Evolutionary conservation across 371 early-diverging fungal genomes (phyloP).

Genomic region (Mucor ambiguus): DNA sequence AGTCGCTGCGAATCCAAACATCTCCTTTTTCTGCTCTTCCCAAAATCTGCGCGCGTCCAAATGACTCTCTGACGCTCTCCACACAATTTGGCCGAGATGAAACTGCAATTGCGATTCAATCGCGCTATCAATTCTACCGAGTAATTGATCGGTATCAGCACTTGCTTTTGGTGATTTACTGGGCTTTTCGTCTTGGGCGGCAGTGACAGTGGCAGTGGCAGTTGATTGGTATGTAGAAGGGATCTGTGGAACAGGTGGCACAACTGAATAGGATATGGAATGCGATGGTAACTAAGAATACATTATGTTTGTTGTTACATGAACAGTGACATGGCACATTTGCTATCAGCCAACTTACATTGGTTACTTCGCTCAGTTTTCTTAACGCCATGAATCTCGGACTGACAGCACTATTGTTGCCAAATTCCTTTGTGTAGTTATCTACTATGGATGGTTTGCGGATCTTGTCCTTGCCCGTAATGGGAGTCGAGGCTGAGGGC

Average conservation of each 20-base stretch:
- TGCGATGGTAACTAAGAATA: conserved; percentile 18
- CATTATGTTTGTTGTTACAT: neutral
- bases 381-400: conserved; percentile 49
- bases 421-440: conserved; percentile 15
- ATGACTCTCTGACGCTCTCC: conserved; percentile 39
- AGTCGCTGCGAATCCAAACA: conserved; percentile 29
- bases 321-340: neutral
- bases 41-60: conserved; percentile 32
- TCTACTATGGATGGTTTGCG: conserved; percentile 14
- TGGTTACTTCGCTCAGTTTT: conserved; percentile 40
- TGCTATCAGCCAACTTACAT: conserved; percentile 19
- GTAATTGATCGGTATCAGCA: neutral
- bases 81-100: conserved; percentile 36
- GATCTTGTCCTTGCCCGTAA: conserved; percentile 3
- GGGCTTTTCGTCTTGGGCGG: neutral
- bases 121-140: conserved; percentile 28
- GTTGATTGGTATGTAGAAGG: conserved; percentile 1
- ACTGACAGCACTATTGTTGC: conserved; percentile 44
- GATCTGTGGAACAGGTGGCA: conserved; percentile 25
- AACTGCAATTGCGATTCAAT: conserved; percentile 34
- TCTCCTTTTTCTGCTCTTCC: conserved; percentile 46
- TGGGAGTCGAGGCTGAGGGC: conserved; percentile 10
- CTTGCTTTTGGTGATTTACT: neutral
- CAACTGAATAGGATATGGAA: conserved; percentile 14
- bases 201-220: neutral